Percentiles rank a stretch among this genome's conserved stretches.
Conservation (phyloP, 371 early-diverging fungal species). For the Rhizomucor miehei region DNA sequence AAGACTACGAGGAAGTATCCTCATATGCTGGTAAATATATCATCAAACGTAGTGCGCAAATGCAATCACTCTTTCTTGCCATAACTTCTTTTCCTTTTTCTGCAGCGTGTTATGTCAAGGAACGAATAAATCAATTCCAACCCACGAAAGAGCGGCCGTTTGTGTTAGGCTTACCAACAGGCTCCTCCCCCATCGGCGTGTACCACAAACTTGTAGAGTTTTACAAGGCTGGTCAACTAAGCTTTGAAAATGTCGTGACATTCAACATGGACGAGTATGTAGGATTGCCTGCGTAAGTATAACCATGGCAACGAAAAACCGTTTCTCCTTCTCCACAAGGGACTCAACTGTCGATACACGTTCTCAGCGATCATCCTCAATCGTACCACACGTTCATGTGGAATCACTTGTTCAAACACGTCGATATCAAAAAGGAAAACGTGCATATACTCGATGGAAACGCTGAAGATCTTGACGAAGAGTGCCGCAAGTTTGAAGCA, state of each 20-base stretch:
- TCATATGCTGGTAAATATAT: slow-evolving; percentile 63
- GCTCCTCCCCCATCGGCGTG: slow-evolving; percentile 78
- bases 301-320: neutral
- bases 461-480: slow-evolving; percentile 74
- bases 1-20: slow-evolving; percentile 65
- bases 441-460: slow-evolving; percentile 85
- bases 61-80: no score
- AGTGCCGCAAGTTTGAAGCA: slow-evolving; percentile 78
- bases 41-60: no score
- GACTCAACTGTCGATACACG: no score
- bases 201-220: slow-evolving; percentile 66
- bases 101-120: slow-evolving; percentile 75
- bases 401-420: slow-evolving; percentile 78
- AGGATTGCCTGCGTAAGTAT: slow-evolving; percentile 29
- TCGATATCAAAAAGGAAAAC: slow-evolving; percentile 76
- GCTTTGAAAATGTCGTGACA: slow-evolving; percentile 62
- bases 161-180: slow-evolving; percentile 87
- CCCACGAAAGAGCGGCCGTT: slow-evolving; percentile 77
- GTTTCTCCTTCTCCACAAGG: neutral
- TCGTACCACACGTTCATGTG: slow-evolving; percentile 90
- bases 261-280: slow-evolving; percentile 81
- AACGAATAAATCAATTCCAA: slow-evolving; percentile 75
- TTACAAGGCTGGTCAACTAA: slow-evolving; percentile 55
- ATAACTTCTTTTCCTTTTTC: no score
- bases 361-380: slow-evolving; percentile 68